Base-by-base conservation (phyloP, 2,329 filamentous ascomycete species). In the Verticillium zaregamsianum region DNA sequence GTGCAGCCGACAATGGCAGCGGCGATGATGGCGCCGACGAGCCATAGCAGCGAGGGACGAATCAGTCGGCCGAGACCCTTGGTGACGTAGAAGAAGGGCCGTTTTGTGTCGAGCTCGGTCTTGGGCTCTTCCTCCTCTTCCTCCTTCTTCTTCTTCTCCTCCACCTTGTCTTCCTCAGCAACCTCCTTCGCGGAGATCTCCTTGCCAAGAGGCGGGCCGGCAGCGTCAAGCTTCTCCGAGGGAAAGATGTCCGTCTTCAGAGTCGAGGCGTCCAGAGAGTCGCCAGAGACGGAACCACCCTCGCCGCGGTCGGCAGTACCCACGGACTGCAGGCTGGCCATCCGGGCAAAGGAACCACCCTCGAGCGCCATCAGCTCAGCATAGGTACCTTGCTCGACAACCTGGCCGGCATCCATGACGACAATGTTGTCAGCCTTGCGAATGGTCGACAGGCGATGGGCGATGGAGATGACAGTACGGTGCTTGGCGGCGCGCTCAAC, bases 361-460 rank as follows among this genome's bases (percentile, higher is more conserved):
- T 62, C 72, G 12, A 77, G 72, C 2, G 75, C 71, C 64, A 90
- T 77, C 2, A 91, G 78, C 59, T 86, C 80, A 3, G 84, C 76
- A 61, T 91, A 87, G 0, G 80, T 86, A 0, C 89, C 89, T 68
- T 87, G 79, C 70, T 91, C 88, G 12, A 88, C 76, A 3, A 88
- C 80, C 57, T 79, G 72, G 0, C 89, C 88, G 60, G 82, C 76
- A 15, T 84, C 79, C 70, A 90, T 79, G 20, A 91, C 88, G 23
- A 90, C 77, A 62, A 91, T 90, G 63, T 86, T 83, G 67, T 91
- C 86, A 0, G 88, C 88, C 59, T 86, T 81, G 67, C 81, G 82
- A 64, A 88, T 85, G 0, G 86, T 88, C 0, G 83, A 85, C 2
- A 88, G 73, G 2, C 86, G 77, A 70, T 88, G 86, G 0, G 88